phyloP scores from a whole-genome alignment of 768 basidiomycete genomes.

The Myochromella boudieri region DNA sequence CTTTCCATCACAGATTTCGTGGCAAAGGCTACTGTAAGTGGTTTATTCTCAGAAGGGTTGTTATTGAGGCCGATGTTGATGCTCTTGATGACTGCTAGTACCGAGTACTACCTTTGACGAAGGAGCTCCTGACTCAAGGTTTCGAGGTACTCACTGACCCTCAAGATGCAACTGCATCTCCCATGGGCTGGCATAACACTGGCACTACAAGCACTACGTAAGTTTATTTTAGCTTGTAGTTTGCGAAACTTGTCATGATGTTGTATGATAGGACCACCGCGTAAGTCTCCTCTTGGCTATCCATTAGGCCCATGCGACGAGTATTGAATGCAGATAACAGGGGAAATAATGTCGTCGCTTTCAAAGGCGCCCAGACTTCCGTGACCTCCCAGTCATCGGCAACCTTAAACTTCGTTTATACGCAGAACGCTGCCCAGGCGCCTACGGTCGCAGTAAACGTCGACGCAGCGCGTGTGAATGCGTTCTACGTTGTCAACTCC shows the following conservation, averaged over 20 bases:
- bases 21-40: background rate
- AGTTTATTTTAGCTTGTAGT: background rate
- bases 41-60: background rate
- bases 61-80: background rate
- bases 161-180: background rate
- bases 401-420: slow-evolving; percentile 38
- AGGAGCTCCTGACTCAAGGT: background rate
- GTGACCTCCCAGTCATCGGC: slow-evolving; percentile 35
- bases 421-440: slow-evolving; percentile 28
- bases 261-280: slow-evolving; percentile 6
- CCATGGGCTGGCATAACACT: background rate
- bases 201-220: slow-evolving; percentile 20
- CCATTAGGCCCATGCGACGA: background rate
- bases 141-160: background rate
- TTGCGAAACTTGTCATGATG: background rate
- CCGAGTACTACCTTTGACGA: background rate
- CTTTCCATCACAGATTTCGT: background rate
- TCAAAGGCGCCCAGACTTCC: slow-evolving; percentile 20
- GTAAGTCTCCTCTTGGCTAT: slow-evolving; percentile 7
- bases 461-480: slow-evolving; percentile 51
- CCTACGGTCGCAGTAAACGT: slow-evolving; percentile 42
- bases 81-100: background rate
- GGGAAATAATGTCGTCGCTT: slow-evolving; percentile 31
- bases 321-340: slow-evolving; percentile 9
- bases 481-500: slow-evolving; percentile 60